Base-by-base conservation (phyloP, 2,329 filamentous ascomycete genomes). In the Peltaster fructicola region DNA sequence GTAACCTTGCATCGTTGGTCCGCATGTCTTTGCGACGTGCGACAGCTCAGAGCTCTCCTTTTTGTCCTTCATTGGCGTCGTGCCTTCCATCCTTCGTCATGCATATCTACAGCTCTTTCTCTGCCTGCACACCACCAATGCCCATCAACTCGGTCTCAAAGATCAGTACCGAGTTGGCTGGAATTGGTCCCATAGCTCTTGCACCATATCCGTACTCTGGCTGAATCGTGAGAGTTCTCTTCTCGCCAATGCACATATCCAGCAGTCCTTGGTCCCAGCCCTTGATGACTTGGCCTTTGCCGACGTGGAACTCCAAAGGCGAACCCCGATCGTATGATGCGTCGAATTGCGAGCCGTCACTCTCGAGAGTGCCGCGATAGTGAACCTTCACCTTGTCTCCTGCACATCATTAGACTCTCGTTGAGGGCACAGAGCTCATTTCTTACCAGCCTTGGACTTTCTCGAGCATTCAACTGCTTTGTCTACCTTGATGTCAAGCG, bases 201-300 rank as follows among this genome's bases (percentile, higher is more conserved):
- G 74, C 58, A 24, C 88, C 88, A 52, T 95, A 98, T 23, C 70
- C 88, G 45, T 75, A 59, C 45, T 73, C 68, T 11, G 85, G 80
- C n/a, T 82, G 81, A 29, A 98, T 88, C 11, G 75, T 93, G 51
- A 98, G 57, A 27, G 69, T 85, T 52, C 54, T 68, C 63, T 84
- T 85, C 63, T 95, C 85, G 34, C 88, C 85, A 40, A 90, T 76
- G 55, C 88, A 95, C 84, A 95, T 93, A 45, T 79, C 79, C 26
- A 88, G 42, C 18, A 95, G 65, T 24, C 85, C 85, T 48, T 90
- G 55, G 43, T 95, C 85, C 85, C 84, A 93, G 46, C 85, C 85
- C 57, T 78, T 73, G 50, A 98, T 98, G 24, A 95, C 88, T 50
- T 76, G 67, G 21, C 81, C 79, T 13, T 57, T 56, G 17, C 88